Evolutionary conservation across 768 basidiomycete species (phyloP).

Genomic region (Boletus subcaerulescens): DNA sequence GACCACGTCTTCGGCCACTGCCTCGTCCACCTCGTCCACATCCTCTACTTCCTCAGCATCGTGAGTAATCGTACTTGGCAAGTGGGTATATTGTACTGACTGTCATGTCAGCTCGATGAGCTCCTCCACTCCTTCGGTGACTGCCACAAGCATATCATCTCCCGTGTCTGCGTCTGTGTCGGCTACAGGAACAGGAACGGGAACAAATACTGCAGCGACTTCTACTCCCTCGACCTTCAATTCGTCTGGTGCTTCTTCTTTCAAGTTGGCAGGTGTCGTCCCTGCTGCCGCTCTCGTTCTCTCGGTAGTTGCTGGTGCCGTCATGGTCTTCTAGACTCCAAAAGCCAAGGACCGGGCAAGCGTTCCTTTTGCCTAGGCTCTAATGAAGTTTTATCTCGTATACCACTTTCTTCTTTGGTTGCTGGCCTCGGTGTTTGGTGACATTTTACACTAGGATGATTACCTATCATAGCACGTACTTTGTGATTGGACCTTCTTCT

Average conservation of each 20-base stretch:
- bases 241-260: slow-evolving; percentile 27
- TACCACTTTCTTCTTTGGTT: slow-evolving; percentile 14
- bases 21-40: slow-evolving; percentile 12
- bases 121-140: slow-evolving; percentile 2
- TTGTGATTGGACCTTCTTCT: slow-evolving; percentile 18
- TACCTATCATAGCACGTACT: slow-evolving; percentile 8
- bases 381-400: slow-evolving; percentile 6
- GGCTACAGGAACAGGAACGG: neutral
- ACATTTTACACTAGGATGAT: slow-evolving; percentile 13
- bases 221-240: slow-evolving; percentile 23
- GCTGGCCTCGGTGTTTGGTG: slow-evolving; percentile 8
- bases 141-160: slow-evolving; percentile 3
- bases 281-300: slow-evolving; percentile 37
- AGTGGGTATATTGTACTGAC: neutral
- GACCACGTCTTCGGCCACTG: slow-evolving; percentile 3
- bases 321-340: slow-evolving; percentile 39
- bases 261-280: slow-evolving; percentile 33
- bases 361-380: neutral
- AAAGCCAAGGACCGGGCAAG: neutral
- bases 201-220: slow-evolving; percentile 13
- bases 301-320: slow-evolving; percentile 50
- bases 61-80: slow-evolving; percentile 3
- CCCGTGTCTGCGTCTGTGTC: neutral
- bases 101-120: neutral
- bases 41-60: neutral